These are phyloP conservation scores for Collybiopsis luxurians DNA, from an alignment of 768 basidiomycete genomes.

Conservation along the genomic window DNA sequence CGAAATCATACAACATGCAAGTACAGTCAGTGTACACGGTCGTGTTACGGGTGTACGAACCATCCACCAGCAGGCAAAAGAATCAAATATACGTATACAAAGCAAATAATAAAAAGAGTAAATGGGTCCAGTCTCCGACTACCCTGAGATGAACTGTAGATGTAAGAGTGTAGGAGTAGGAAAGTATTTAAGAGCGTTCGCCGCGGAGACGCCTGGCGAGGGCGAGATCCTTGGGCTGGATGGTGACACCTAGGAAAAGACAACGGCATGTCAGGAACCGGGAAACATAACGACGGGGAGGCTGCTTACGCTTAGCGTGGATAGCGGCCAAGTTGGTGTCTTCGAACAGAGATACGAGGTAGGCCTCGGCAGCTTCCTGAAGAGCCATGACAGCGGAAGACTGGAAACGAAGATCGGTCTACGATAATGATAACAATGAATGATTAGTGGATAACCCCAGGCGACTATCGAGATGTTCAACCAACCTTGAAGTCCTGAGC, in stretches of 20 bases:
- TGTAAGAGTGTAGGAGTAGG: neutral
- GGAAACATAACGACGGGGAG: conserved; percentile 11
- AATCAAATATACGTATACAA: neutral
- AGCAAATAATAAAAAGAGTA: conserved; percentile 1
- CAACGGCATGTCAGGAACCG: conserved; percentile 8
- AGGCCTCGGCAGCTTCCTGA: conserved; percentile 90
- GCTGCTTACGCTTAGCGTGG: conserved; percentile 70
- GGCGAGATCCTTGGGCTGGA: conserved; percentile 88
- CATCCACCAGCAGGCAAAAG: conserved; percentile 3
- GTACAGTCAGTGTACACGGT: too few species aligned
- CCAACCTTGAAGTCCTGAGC: conserved; percentile 98
- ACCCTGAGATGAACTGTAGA: too few species aligned
- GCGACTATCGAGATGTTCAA: too few species aligned
- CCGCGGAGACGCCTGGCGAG: conserved; percentile 84
- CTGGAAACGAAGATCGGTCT: conserved; percentile 94
- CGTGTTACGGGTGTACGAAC: neutral
- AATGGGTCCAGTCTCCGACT: too few species aligned
- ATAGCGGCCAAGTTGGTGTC: conserved; percentile 92
- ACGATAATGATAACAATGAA: too few species aligned
- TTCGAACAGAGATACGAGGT: conserved; percentile 83
- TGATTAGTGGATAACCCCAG: too few species aligned
- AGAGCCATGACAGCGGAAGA: conserved; percentile 93
- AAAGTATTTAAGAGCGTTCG: conserved; percentile 63
- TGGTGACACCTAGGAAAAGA: conserved; percentile 45
- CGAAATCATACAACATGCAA: neutral